Evolutionary conservation across 192 early-diverging fungal species (phyloP).

Genomic region (Gonapodya prolifera): DNA sequence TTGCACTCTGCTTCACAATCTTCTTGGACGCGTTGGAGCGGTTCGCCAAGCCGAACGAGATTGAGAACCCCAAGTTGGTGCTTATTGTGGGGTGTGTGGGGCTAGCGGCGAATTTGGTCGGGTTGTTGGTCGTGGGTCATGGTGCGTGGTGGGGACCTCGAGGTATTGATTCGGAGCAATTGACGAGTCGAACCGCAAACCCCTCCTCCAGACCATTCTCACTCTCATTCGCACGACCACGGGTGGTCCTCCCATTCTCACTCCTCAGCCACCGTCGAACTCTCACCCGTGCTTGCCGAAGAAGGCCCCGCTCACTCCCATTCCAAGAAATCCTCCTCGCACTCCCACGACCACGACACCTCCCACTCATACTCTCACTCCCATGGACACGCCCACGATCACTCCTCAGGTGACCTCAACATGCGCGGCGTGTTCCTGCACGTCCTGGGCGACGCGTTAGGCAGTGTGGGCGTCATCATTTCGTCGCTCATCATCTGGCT

Average conservation of each 20-base stretch:
- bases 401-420: conserved; percentile 40
- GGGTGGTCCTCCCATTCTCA: too few species aligned
- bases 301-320: too few species aligned
- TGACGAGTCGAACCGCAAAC: too few species aligned
- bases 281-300: too few species aligned
- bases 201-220: too few species aligned
- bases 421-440: conserved; percentile 77
- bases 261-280: too few species aligned
- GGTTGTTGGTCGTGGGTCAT: conserved; percentile 52
- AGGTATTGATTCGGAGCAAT: too few species aligned
- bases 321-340: not conserved
- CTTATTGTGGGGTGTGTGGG: conserved; percentile 68
- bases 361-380: too few species aligned
- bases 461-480: conserved; percentile 75
- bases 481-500: conserved; percentile 66
- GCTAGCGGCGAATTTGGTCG: conserved; percentile 62
- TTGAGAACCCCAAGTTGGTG: conserved; percentile 60
- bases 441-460: conserved; percentile 79
- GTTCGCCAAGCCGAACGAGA: conserved; percentile 53
- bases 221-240: not conserved
- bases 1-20: conserved; percentile 83
- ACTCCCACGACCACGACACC: not conserved
- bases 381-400: conserved; percentile 20
- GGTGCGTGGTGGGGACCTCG: too few species aligned
- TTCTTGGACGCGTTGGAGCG: conserved; percentile 76